These are phyloP conservation scores for Nannizzia gypsea DNA, from an alignment of 2,329 filamentous ascomycete species.

Conservation along the genomic window DNA sequence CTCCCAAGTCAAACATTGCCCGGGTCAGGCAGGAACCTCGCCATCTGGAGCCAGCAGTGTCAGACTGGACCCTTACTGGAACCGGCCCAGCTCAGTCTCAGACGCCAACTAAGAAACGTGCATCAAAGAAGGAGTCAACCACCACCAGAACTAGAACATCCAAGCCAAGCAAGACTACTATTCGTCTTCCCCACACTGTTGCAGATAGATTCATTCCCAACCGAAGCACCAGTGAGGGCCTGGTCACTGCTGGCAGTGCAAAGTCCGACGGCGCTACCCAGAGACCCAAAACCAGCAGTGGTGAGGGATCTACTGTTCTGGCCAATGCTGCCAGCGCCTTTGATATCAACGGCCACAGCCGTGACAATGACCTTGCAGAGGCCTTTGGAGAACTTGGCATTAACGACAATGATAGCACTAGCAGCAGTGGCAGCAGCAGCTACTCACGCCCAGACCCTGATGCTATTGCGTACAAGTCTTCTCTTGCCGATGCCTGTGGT, in stretches of 20 bases:
- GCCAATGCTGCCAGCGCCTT: slow-evolving; percentile 60
- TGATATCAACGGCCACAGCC: slow-evolving; percentile 48
- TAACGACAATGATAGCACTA: slow-evolving; percentile 52
- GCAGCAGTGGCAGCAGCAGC: slow-evolving; percentile 24
- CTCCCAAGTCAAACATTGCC: slow-evolving; percentile 73
- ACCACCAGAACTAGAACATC: slow-evolving; percentile 24
- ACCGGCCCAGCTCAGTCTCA: slow-evolving; percentile 48
- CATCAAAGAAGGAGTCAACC: slow-evolving; percentile 22
- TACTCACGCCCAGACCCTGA: slow-evolving; percentile 75
- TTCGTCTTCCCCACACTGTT: slow-evolving; percentile 55
- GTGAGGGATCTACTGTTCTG: slow-evolving; percentile 63
- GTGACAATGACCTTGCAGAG: slow-evolving; percentile 62
- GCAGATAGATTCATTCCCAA: slow-evolving; percentile 96
- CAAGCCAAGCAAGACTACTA: slow-evolving; percentile 48
- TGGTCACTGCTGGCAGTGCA: slow-evolving; percentile 65
- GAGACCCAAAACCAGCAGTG: slow-evolving; percentile 57
- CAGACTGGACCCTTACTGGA: slow-evolving; percentile 81
- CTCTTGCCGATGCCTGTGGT: slow-evolving; percentile 78
- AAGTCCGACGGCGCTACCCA: slow-evolving; percentile 68
- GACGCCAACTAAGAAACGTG: slow-evolving; percentile 36
- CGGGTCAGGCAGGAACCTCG: slow-evolving; percentile 60
- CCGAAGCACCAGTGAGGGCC: slow-evolving; percentile 76
- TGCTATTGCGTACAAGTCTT: slow-evolving; percentile 82
- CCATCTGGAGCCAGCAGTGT: slow-evolving; percentile 80
- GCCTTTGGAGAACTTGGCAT: slow-evolving; percentile 71